These are phyloP conservation scores for Teunomyces funiuensis DNA, from an alignment of 805 yeast genomes.

Conservation along the genomic window DNA sequence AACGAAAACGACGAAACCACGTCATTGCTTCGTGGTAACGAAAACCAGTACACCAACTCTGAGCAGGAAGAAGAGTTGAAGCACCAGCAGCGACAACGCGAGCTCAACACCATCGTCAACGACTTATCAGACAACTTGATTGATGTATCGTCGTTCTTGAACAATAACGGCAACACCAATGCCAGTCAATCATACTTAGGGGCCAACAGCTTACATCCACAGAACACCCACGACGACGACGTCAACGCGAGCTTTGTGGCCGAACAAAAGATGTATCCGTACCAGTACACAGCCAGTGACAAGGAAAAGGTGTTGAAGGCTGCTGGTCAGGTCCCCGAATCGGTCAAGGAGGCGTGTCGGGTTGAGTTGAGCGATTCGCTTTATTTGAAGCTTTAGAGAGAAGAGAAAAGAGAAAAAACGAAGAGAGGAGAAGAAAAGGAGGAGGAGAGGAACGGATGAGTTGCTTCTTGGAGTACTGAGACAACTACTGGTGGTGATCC, in stretches of 20 bases:
- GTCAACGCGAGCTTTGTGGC: slow-evolving; percentile 3
- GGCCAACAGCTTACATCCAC: slow-evolving; percentile 5
- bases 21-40: slow-evolving; percentile 30
- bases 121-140: slow-evolving; percentile 26
- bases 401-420: neutral
- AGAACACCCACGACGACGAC: slow-evolving; percentile 8
- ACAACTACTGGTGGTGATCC: too few relatives aligned
- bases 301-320: slow-evolving; percentile 10
- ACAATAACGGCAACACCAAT: slow-evolving; percentile 6
- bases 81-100: slow-evolving; percentile 47
- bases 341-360: slow-evolving; percentile 13
- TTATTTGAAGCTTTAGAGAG: slow-evolving; percentile 12
- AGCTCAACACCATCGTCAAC: slow-evolving; percentile 46
- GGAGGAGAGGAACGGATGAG: neutral
- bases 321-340: slow-evolving; percentile 7
- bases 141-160: slow-evolving; percentile 15
- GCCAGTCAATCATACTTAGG: slow-evolving; percentile 6
- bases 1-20: slow-evolving; percentile 42
- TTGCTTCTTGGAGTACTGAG: too few relatives aligned
- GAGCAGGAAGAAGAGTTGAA: slow-evolving; percentile 38
- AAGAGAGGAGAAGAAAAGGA: neutral
- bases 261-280: slow-evolving; percentile 12
- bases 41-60: slow-evolving; percentile 26
- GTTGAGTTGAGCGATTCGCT: slow-evolving; percentile 11
- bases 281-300: slow-evolving; percentile 9